Base-by-base conservation (phyloP, 371 early-diverging fungal species). In the Syncephalastrum racemosum region DNA sequence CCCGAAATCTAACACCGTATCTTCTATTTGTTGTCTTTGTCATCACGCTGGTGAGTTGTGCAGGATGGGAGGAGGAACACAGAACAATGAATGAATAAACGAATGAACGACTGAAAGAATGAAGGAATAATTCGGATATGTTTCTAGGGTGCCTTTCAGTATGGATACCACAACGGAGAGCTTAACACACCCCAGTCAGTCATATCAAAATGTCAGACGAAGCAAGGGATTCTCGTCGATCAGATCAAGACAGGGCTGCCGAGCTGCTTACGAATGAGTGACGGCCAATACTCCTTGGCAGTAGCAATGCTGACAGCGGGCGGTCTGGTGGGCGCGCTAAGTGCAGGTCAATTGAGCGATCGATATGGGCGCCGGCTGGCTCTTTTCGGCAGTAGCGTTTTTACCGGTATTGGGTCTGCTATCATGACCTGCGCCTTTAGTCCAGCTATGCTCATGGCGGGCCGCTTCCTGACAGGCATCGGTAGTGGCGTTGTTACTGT, bases 381-480 rank as follows among this genome's bases (percentile, higher is more conserved):
- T 3, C 72, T 95, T 10, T 59, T 92, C 46, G 77, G 75, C 50
- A 89, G 86, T 61, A 90, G 82, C 63, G 56, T 75, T 1, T 67
- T 86, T 4, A 79, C 87, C 50, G 59, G 82, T 0, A 3, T 83
- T 0, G 91, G 95, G 0, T 82, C 90, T 1, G 36, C 89, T 4
- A 57, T 84, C 7, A 84, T 94, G 75, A 80, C 84, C 10, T 56
- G 88, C 20, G 83, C 90, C 13, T 56, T 65, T 23, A 71, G 68
- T 10, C 67, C 80, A 8, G 46, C 50, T 31, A 55, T 66, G 25
- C 75, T 97, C 64, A 68, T 84, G 25, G 20, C 79, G 12, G 98
- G 95, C 3, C 82, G 99, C 22, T 83, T 95, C 61, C 23, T 96
- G 15, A 79, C 84, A 46, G 99, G 99, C 8, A 27, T 97, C 22